Evolutionary conservation across 2,329 filamentous ascomycete genomes (phyloP), one percentile per base, ranked within the genome.

Genomic region (Fusarium stilboides): DNA sequence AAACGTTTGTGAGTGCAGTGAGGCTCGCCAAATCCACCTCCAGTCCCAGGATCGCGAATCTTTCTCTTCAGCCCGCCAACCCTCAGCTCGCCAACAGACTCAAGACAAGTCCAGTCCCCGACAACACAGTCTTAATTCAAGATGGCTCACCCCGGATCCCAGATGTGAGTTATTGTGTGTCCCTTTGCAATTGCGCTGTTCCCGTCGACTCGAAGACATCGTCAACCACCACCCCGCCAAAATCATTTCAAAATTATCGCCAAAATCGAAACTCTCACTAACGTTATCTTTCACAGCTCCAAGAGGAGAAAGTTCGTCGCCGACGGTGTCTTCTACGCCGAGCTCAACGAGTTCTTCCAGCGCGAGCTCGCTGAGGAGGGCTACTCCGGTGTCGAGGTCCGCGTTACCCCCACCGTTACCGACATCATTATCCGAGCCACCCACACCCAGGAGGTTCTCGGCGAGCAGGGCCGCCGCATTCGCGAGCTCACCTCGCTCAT

Each of bases 301-400:
- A 95, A 95, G 91, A 87, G 92, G 86, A 93, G 92, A 90, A 95
- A 95, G 91, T 95, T 94, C 88, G 92, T 95, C 83, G 93, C 92
- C 78, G 96, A 99, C 87, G 96, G 96, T 91, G 96, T 99, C 82
- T 99, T 99, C 93, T 99, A 98, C 87, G 96, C 96, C 89, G 96
- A 99, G 88, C 89, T 99, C 86, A 99, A 99, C 92, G 96, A 99
- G 89, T 99, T 99, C 92, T 99, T 99, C 94, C 96, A 98, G 91
- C 95, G 96, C 86, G 96, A 99, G 88, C 90, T 99, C 83, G 96
- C 96, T 83, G 96, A 99, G 91, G 97, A 99, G 89, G 96, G 96
- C 80, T 99, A 99, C 91, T 99, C 96, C 62, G 96, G 96, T 84
- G 96, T 99, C 84, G 97, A 99, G 89, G 96, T 99, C 88, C 94